Percentiles rank a stretch among this genome's conserved stretches.
phyloP scores from a whole-genome alignment of 2,329 filamentous ascomycete genomes.

The Neocatenulostroma microsporum region DNA sequence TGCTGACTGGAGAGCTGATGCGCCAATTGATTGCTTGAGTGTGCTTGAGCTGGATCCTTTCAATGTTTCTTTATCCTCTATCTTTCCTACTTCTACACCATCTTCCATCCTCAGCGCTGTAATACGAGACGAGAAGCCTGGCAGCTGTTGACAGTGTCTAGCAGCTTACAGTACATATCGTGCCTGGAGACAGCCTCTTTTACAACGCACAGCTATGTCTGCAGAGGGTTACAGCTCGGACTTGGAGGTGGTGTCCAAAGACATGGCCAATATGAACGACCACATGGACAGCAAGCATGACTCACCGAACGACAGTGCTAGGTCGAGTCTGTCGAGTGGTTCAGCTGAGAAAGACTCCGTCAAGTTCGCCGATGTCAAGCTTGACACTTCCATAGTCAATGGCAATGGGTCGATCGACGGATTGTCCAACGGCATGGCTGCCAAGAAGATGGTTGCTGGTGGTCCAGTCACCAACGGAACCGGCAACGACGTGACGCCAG shows the following conservation, averaged over 20 bases:
- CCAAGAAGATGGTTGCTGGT: too few species aligned
- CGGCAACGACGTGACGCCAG: constrained; percentile 3
- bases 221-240: constrained; percentile 5
- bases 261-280: constrained; percentile 7
- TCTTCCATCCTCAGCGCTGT: neutral
- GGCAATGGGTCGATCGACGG: constrained; percentile 3
- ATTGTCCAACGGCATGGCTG: constrained; percentile 1
- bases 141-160: neutral
- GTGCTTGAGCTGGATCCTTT: constrained; percentile 1
- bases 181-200: too few species aligned
- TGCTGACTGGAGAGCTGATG: neutral
- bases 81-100: neutral
- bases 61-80: neutral
- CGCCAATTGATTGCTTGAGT: too few species aligned
- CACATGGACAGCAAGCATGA: constrained; percentile 6
- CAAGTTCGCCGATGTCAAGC: neutral
- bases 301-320: constrained; percentile 6
- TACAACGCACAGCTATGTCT: neutral
- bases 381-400: constrained; percentile 5
- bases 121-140: neutral
- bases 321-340: neutral
- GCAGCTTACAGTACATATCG: too few species aligned
- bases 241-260: constrained; percentile 10
- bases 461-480: too few species aligned
- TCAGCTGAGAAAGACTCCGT: neutral